Evolutionary conservation across 2,329 filamentous ascomycete species (phyloP), one percentile per base, ranked within the genome.

Genomic region (Metarhizium guizhouense): DNA sequence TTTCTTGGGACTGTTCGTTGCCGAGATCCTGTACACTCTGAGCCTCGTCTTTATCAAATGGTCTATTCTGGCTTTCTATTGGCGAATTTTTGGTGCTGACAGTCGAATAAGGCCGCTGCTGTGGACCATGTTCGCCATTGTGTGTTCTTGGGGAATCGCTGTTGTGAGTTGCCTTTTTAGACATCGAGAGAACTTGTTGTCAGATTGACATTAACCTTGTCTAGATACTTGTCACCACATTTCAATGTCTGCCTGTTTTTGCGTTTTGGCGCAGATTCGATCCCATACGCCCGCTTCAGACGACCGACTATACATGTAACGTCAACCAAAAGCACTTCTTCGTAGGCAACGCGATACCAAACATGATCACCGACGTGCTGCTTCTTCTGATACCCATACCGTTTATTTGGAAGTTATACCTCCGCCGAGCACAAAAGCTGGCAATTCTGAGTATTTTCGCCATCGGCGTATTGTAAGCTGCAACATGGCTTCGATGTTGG

Each of bases 381-480:
- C 60, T 67, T 8, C 58, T 68, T 10, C 11, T 60, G 2, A 52
- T 66, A 2, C 66, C 66, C 1, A 48, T 67, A 2, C 63, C 62
- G 2, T 57, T 62, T 20, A 59, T 68, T 10, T 64, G 58, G 51
- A 57, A 57, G 16, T 43, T 68, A 3, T 56, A 59, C 8, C 54
- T 67, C 38, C 61, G 58, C 2, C 49, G 32, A 29, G 16, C 55
- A 1, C 61, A 64, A 45, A 66, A 65, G 50, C 14, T 66, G 40
- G 59, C 58, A 4, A 53, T 64, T 0, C 45, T 56, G 4, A 56
- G 58, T 6, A 59, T 68, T 38, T 65, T 66, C 30, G 13, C 61
- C 3, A 29, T 64, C 13, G 66, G 65, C 1, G 58, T 58, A 13
- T 59, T 62, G 62, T 63, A 54, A 58, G 60, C 38, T 6, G 30